Evolutionary conservation across 352 stramenopile genomes (phyloP).

Genomic region (Globisporangium perplexum): DNA sequence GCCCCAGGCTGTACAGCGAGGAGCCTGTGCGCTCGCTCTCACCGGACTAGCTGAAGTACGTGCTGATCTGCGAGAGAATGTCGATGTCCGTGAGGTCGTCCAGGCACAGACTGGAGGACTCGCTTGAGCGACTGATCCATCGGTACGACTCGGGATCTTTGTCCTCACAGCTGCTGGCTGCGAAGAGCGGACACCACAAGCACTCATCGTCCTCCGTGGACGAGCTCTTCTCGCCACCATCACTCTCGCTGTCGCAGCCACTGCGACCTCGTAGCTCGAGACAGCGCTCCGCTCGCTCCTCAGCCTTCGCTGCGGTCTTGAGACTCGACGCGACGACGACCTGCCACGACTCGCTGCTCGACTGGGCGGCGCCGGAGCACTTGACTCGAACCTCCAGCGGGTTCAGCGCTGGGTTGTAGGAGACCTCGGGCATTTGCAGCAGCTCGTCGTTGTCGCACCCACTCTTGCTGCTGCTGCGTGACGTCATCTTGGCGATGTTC

Average conservation of each 20-base stretch:
- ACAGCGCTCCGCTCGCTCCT: not conserved
- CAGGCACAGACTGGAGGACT: slow-evolving; percentile 38
- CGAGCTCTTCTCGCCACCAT: not conserved
- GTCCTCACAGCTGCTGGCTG: not conserved
- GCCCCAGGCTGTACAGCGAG: too few relatives aligned
- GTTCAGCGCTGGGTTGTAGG: slow-evolving; percentile 33
- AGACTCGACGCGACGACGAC: slow-evolving; percentile 35
- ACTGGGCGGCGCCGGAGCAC: slow-evolving; percentile 15
- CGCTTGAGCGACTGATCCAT: slow-evolving; percentile 6
- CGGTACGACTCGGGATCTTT: slow-evolving; percentile 6
- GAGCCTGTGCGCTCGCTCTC: not conserved
- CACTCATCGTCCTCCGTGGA: not conserved
- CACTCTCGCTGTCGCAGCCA: not conserved
- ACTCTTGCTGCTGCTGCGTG: not conserved
- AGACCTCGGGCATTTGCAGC: slow-evolving; percentile 25
- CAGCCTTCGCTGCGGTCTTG: slow-evolving; percentile 13
- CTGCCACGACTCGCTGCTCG: slow-evolving; percentile 16
- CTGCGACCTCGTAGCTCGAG: slow-evolving; percentile 4
- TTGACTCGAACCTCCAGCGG: slow-evolving; percentile 51
- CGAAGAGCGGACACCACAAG: not conserved
- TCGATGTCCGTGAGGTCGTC: slow-evolving; percentile 58
- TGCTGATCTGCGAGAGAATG: slow-evolving; percentile 37
- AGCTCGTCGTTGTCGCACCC: not conserved
- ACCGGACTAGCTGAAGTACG: slow-evolving; percentile 15
- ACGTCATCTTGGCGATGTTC: not conserved